phyloP scores from a whole-genome alignment of 306 rosid genomes.

The Cucurbita argyrosperma region DNA sequence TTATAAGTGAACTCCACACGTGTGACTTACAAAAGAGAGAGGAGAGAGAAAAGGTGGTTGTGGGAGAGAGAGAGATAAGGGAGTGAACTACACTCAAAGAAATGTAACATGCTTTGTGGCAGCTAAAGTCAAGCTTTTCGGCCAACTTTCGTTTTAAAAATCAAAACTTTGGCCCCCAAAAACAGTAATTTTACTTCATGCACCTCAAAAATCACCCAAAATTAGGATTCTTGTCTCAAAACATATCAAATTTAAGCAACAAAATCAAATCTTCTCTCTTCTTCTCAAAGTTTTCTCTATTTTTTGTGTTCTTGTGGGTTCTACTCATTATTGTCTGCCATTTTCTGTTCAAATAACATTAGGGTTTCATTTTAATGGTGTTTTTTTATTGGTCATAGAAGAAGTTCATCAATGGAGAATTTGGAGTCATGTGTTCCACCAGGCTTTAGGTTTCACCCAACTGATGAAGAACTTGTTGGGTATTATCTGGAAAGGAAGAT shows the following conservation, averaged over 20 bases:
- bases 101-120: slow-evolving; percentile 31
- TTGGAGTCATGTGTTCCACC: slow-evolving; percentile 86
- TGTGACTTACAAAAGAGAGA: background rate
- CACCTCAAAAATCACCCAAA: background rate
- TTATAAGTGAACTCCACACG: background rate
- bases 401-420: slow-evolving; percentile 24
- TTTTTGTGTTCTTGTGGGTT: slow-evolving; percentile 16
- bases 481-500: slow-evolving; percentile 81
- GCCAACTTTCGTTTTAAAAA: slow-evolving; percentile 36
- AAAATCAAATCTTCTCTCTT: slow-evolving; percentile 5
- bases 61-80: background rate
- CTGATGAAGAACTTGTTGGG: slow-evolving; percentile 93
- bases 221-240: slow-evolving; percentile 1
- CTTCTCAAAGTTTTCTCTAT: background rate
- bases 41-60: slow-evolving; percentile 2
- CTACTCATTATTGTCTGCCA: slow-evolving; percentile 43
- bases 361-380: background rate
- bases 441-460: slow-evolving; percentile 93
- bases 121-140: slow-evolving; percentile 95
- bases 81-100: slow-evolving; percentile 96
- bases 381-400: background rate
- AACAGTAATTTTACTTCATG: background rate
- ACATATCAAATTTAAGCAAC: background rate
- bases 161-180: background rate
- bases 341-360: background rate